A percentile compares a stretch with the other conserved stretches of the same genome.
These are phyloP conservation scores for Mycena olivaceomarginata DNA, from an alignment of 768 basidiomycete genomes.

Conservation along the genomic window DNA sequence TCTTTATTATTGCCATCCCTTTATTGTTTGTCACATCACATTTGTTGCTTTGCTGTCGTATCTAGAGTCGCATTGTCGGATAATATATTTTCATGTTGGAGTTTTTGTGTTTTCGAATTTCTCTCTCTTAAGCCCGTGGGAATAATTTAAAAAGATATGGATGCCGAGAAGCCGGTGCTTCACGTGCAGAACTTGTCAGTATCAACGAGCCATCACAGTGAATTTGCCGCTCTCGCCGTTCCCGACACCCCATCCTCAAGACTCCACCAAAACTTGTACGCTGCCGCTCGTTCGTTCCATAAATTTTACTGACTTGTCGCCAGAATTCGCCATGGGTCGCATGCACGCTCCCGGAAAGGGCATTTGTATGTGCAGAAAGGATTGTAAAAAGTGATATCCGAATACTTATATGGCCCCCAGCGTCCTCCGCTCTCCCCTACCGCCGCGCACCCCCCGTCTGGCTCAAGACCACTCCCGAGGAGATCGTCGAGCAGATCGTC, in stretches of 20 bases:
- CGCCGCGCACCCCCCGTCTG: constrained; percentile 95
- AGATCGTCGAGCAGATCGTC: constrained; percentile 96
- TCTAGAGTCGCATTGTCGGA: constrained; percentile 45
- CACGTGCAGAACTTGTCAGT: constrained; percentile 12
- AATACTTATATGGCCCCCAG: constrained; percentile 51
- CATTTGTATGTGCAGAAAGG: constrained; percentile 84
- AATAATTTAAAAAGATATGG: background rate
- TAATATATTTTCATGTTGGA: constrained; percentile 24
- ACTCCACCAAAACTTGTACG: constrained; percentile 44
- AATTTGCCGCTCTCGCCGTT: constrained; percentile 20
- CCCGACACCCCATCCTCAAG: constrained; percentile 40
- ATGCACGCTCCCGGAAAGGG: constrained; percentile 99
- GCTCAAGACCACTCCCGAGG: constrained; percentile 97
- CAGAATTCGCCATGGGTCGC: constrained; percentile 87
- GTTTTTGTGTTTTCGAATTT: background rate
- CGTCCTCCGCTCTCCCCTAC: constrained; percentile 98
- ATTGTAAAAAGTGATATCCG: background rate
- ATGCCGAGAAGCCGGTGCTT: background rate
- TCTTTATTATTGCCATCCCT: constrained; percentile 19
- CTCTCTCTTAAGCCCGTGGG: constrained; percentile 7
- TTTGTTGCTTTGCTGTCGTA: constrained; percentile 44
- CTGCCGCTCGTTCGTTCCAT: background rate
- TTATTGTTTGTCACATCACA: constrained; percentile 36
- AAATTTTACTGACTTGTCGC: background rate
- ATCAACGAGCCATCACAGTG: constrained; percentile 1